Evolutionary conservation across 306 rosid species (phyloP).

Genomic region (Cucumis hystrix): DNA sequence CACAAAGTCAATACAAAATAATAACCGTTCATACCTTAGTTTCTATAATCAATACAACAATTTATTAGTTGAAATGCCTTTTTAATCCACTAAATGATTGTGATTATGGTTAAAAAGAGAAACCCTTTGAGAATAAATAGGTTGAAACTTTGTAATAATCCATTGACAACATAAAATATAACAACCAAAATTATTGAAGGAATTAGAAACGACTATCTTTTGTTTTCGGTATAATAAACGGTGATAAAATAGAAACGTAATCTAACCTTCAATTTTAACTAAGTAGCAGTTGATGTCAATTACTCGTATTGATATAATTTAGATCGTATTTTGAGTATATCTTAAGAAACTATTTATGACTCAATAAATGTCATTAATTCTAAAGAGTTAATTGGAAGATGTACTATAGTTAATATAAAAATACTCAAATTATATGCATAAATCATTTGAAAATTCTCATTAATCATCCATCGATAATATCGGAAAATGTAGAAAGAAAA

Average conservation of each 20-base stretch:
- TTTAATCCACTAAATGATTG: not conserved
- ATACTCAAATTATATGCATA: not conserved
- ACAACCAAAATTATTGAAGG: not conserved
- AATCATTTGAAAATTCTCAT: not conserved
- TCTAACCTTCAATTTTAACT: too few relatives aligned
- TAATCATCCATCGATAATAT: not conserved
- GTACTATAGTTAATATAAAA: not conserved
- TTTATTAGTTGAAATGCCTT: not conserved
- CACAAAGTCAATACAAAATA: not conserved
- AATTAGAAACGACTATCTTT: not conserved
- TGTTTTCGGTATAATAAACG: too few relatives aligned
- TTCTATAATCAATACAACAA: not conserved
- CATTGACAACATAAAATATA: not conserved
- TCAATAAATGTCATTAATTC: not conserved
- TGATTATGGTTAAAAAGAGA: not conserved
- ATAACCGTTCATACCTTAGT: not conserved
- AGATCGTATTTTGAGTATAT: not conserved
- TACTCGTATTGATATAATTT: too few relatives aligned
- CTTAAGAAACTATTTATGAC: not conserved
- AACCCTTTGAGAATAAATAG: too few relatives aligned
- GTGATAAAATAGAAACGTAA: too few relatives aligned
- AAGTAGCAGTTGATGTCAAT: too few relatives aligned
- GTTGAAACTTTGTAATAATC: not conserved
- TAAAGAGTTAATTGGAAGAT: not conserved
- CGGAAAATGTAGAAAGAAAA: too few relatives aligned